A percentile compares a stretch with the other conserved stretches of the same genome.
These are phyloP conservation scores for Penicillium fuscoglaucum DNA, from an alignment of 2,329 filamentous ascomycete genomes.

Conservation along the genomic window DNA sequence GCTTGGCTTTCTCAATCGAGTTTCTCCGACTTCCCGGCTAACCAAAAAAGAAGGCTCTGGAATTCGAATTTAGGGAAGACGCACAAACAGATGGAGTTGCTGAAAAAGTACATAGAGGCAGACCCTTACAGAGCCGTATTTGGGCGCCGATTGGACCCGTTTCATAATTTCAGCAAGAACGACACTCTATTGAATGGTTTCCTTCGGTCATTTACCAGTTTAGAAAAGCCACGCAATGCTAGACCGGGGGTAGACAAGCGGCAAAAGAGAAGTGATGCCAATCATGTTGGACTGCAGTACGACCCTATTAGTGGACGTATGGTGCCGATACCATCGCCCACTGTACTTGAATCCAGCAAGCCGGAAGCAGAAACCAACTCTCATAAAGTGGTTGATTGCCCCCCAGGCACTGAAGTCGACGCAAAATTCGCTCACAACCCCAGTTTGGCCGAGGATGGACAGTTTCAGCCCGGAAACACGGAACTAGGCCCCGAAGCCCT, in stretches of 20 bases:
- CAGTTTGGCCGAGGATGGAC: conserved; percentile 6
- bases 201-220: conserved; percentile 30
- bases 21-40: conserved; percentile 9
- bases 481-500: background rate
- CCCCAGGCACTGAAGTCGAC: conserved; percentile 13
- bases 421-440: conserved; percentile 12
- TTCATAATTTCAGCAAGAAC: conserved; percentile 21
- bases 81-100: conserved; percentile 37
- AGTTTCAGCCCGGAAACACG: conserved; percentile 9
- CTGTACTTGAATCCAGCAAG: background rate
- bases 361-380: background rate
- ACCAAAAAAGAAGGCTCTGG: conserved; percentile 19
- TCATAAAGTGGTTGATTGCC: background rate
- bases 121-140: conserved; percentile 46
- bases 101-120: conserved; percentile 37
- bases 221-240: conserved; percentile 7
- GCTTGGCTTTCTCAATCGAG: conserved; percentile 11
- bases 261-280: background rate
- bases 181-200: conserved; percentile 32
- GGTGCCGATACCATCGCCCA: conserved; percentile 24
- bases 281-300: conserved; percentile 32
- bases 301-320: conserved; percentile 48
- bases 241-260: conserved; percentile 8
- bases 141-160: conserved; percentile 35
- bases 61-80: conserved; percentile 24